phyloP scores from a whole-genome alignment of 202 grass and related monocot genomes.

The Cymbopogon flexuosus region DNA sequence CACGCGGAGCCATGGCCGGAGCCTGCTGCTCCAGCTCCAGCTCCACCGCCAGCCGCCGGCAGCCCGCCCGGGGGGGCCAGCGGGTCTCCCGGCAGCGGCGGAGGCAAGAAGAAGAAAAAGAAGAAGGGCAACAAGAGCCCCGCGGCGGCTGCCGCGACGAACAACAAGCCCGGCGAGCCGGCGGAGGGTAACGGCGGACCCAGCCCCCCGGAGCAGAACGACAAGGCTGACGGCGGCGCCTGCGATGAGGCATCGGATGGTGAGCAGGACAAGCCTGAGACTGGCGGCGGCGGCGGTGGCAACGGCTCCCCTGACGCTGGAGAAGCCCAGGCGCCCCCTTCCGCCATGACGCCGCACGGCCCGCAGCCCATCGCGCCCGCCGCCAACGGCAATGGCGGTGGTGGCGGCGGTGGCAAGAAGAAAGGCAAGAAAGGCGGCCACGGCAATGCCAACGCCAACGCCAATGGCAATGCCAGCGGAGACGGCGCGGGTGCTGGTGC shows the following conservation, averaged over 20 bases:
- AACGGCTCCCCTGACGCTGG: neutral
- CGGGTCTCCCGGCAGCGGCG: neutral
- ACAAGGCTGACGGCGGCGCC: neutral
- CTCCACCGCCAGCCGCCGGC: neutral
- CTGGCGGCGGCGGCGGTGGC: slow-evolving; percentile 2
- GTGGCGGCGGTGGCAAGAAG: slow-evolving; percentile 47
- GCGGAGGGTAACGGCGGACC: neutral
- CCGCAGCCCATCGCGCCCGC: slow-evolving; percentile 28
- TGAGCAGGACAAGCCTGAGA: slow-evolving; percentile 40
- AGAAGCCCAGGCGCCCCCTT: neutral
- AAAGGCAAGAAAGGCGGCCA: slow-evolving; percentile 59
- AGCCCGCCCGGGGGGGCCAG: neutral
- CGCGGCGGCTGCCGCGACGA: neutral
- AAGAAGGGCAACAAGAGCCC: slow-evolving; percentile 41
- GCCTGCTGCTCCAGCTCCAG: neutral
- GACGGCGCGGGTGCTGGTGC: slow-evolving; percentile 25
- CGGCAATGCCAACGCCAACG: slow-evolving; percentile 1
- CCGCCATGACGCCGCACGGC: slow-evolving; percentile 34
- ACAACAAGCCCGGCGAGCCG: slow-evolving; percentile 18
- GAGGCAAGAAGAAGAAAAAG: slow-evolving; percentile 68
- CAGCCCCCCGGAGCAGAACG: slow-evolving; percentile 19
- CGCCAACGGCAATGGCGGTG: neutral
- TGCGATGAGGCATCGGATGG: slow-evolving; percentile 40
- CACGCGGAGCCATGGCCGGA: slow-evolving; percentile 91
- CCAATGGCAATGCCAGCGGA: slow-evolving; percentile 10